Evolutionary conservation across 202 grass and related monocot species (phyloP).

Genomic region (Schoenoplectus tabernaemontani): DNA sequence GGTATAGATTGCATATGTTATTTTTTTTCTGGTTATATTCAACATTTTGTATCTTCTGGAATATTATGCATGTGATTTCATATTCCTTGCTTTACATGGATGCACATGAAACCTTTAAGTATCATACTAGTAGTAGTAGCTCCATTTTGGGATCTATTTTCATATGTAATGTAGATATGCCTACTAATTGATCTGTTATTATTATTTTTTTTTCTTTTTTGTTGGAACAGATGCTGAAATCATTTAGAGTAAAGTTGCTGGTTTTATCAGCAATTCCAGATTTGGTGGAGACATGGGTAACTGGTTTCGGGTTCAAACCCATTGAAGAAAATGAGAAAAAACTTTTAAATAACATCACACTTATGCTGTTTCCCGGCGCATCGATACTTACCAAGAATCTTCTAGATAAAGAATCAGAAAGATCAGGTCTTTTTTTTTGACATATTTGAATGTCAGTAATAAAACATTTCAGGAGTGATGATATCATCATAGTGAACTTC

Average conservation of each 20-base stretch:
- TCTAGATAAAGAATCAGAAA: constrained; percentile 32
- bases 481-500: not conserved
- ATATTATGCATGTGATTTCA: not conserved
- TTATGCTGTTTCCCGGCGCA: constrained; percentile 92
- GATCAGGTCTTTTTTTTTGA: constrained; percentile 41
- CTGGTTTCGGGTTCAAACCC: constrained; percentile 87
- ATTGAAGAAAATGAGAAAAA: constrained; percentile 67
- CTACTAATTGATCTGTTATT: constrained; percentile 10
- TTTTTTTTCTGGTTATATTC: no score
- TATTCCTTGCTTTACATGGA: not conserved
- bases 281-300: constrained; percentile 86
- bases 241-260: constrained; percentile 75
- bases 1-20: no score
- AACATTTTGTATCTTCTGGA: no score
- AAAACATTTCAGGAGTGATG: not conserved
- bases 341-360: constrained; percentile 54
- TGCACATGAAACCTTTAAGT: not conserved
- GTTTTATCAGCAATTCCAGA: constrained; percentile 90
- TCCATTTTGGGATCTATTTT: not conserved
- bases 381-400: constrained; percentile 76
- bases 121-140: not conserved
- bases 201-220: constrained; percentile 14
- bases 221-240: constrained; percentile 59
- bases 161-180: not conserved
- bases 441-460: not conserved